Conservation (phyloP, 176 grass and related monocot species). For the Carex pumila region DNA sequence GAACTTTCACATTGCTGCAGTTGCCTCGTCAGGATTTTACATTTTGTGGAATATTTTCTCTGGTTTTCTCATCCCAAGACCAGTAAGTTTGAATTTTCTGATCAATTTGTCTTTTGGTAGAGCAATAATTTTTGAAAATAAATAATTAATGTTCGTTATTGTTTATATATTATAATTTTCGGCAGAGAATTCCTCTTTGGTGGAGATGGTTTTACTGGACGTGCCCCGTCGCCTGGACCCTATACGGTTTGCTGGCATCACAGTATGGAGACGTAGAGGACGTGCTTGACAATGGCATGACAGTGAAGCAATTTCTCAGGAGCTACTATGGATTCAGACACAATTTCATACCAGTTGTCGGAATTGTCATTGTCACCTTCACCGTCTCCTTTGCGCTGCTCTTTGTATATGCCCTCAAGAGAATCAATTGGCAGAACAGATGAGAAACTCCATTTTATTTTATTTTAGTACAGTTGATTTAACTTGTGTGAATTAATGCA, state of each 20-base stretch:
- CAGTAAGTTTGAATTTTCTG: no score
- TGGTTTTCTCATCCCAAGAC: neutral
- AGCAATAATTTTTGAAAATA: no score
- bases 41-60: neutral
- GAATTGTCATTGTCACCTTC: slow-evolving; percentile 33
- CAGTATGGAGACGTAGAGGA: slow-evolving; percentile 54
- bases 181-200: slow-evolving; percentile 68
- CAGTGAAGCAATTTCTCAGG: slow-evolving; percentile 38
- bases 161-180: no score
- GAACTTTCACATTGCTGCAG: neutral
- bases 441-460: neutral
- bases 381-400: slow-evolving; percentile 52
- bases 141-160: no score
- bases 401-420: slow-evolving; percentile 47
- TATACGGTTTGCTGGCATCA: slow-evolving; percentile 55
- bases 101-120: no score
- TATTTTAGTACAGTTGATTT: no score
- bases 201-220: slow-evolving; percentile 84
- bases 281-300: neutral
- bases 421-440: slow-evolving; percentile 77
- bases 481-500: no score
- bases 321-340: slow-evolving; percentile 49
- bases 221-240: slow-evolving; percentile 61
- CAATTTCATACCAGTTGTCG: slow-evolving; percentile 47
- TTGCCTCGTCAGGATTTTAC: neutral